Conservation (phyloP, 2,329 filamentous ascomycete species). For the Zasmidium citrigriseum region DNA sequence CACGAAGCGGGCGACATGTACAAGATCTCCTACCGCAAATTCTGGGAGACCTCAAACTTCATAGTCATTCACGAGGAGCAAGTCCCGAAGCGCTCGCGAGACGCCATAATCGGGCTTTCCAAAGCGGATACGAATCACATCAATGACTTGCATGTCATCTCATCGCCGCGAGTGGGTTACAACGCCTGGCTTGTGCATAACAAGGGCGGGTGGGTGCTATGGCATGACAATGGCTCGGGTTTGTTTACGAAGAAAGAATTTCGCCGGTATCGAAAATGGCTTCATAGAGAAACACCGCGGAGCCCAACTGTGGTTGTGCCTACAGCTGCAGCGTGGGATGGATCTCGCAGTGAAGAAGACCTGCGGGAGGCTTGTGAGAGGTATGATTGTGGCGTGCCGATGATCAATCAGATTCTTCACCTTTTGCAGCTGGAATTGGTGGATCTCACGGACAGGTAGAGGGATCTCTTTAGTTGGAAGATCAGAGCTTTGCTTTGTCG, state of each 20-base stretch:
- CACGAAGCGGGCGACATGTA: background rate
- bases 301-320: background rate
- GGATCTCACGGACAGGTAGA: background rate
- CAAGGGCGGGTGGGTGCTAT: background rate
- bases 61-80: background rate
- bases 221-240: background rate
- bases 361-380: background rate
- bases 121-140: background rate
- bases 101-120: background rate
- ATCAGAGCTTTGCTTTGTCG: no score
- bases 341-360: background rate
- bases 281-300: background rate
- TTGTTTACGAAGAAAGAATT: background rate
- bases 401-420: background rate
- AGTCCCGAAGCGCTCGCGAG: background rate
- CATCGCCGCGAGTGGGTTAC: background rate
- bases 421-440: background rate
- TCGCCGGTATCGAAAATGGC: background rate
- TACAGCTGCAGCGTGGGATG: background rate
- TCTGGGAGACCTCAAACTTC: background rate
- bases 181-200: background rate
- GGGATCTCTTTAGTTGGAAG: no score
- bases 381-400: background rate
- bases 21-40: background rate
- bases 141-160: background rate